Percentiles rank a stretch among this genome's conserved stretches.
Conservation (phyloP, 1,139 yeast species). For the Fermentozyma sake region DNA sequence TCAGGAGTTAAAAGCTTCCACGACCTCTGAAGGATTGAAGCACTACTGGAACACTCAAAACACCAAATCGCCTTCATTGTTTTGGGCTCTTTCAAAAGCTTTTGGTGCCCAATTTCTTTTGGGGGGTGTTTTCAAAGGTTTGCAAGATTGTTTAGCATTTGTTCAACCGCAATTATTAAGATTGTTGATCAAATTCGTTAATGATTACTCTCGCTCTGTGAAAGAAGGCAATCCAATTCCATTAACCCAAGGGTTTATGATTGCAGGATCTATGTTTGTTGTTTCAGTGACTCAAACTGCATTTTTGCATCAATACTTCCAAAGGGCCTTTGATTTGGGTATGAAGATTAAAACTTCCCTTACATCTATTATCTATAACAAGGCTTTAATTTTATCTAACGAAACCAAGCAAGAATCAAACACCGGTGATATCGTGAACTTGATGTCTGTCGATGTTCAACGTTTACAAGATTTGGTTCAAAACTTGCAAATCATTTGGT, state of each 20-base stretch:
- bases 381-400: constrained; percentile 74
- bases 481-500: constrained; percentile 86
- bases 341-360: constrained; percentile 83
- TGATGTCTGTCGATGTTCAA: constrained; percentile 96
- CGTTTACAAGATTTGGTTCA: constrained; percentile 87
- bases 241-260: constrained; percentile 74
- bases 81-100: constrained; percentile 56
- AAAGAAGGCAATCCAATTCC: constrained; percentile 43
- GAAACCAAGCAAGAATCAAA: constrained; percentile 77
- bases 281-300: constrained; percentile 83
- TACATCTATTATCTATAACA: constrained; percentile 74
- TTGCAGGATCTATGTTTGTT: constrained; percentile 78
- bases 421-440: constrained; percentile 96
- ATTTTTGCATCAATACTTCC: constrained; percentile 87
- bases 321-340: constrained; percentile 82
- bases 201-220: constrained; percentile 55
- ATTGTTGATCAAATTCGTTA: constrained; percentile 73
- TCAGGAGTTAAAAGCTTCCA: constrained; percentile 49
- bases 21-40: constrained; percentile 47
- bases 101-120: constrained; percentile 67
- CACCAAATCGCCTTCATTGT: constrained; percentile 54
- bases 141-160: constrained; percentile 80
- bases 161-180: constrained; percentile 85
- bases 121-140: constrained; percentile 74
- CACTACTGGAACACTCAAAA: constrained; percentile 51